Evolutionary conservation across 1,139 yeast genomes (phyloP).

Genomic region (Hyphopichia buzzinii): DNA sequence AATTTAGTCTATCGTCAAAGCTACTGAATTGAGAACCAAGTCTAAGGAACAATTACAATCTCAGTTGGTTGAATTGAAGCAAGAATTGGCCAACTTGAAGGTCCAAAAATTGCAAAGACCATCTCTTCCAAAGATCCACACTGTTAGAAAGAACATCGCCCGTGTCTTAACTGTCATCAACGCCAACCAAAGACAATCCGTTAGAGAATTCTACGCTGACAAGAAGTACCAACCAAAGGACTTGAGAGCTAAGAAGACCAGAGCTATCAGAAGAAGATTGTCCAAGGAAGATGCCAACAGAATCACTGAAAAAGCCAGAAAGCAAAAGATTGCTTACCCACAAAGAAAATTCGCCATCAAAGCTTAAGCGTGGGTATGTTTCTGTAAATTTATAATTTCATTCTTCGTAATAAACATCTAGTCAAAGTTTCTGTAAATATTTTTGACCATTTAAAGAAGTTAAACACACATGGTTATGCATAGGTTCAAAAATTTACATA

Average conservation of each 20-base stretch:
- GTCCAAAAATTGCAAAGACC: conserved; percentile 93
- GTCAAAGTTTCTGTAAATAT: too few relatives aligned
- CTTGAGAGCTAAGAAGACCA: conserved; percentile 98
- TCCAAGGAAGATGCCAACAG: conserved; percentile 81
- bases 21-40: conserved; percentile 96
- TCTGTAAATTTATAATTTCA: not conserved
- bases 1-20: conserved; percentile 85
- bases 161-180: conserved; percentile 96
- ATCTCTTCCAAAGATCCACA: conserved; percentile 91
- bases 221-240: conserved; percentile 98
- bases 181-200: conserved; percentile 95
- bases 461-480: too few relatives aligned
- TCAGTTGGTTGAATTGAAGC: conserved; percentile 94
- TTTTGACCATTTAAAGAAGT: too few relatives aligned
- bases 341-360: conserved; percentile 98
- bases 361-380: conserved; percentile 57
- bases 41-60: conserved; percentile 95
- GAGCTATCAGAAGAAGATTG: conserved; percentile 98
- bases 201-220: conserved; percentile 93
- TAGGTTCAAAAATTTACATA: too few relatives aligned
- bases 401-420: not conserved
- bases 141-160: conserved; percentile 98
- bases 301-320: conserved; percentile 86
- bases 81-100: conserved; percentile 94
- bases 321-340: conserved; percentile 95